phyloP scores from a whole-genome alignment of 176 grass and related monocot species.

The Aegilops bicornis region DNA sequence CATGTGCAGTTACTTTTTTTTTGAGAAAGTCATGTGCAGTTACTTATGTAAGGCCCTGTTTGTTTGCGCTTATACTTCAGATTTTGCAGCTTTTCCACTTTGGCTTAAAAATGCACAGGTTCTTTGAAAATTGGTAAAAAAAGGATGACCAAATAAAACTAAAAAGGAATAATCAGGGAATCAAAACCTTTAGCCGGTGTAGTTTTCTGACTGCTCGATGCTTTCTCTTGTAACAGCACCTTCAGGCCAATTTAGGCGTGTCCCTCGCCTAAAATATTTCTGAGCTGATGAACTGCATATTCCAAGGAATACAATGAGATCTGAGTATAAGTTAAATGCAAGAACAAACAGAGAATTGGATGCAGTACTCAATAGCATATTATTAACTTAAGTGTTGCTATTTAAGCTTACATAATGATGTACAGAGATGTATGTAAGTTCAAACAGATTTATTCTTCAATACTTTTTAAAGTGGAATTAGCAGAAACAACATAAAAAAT shows the following conservation, averaged over 20 bases:
- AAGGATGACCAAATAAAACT: background rate
- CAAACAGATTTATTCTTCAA: background rate
- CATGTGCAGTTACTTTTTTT: background rate
- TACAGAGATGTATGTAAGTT: conserved; percentile 12
- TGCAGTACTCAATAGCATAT: background rate
- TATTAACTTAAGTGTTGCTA: background rate
- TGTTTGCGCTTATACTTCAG: too few species aligned
- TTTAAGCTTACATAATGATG: background rate
- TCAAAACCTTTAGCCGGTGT: conserved; percentile 63
- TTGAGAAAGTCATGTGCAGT: background rate
- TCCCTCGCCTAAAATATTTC: conserved; percentile 86
- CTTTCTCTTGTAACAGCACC: conserved; percentile 88
- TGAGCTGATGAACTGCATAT: conserved; percentile 68
- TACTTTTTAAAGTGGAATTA: background rate
- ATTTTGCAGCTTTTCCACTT: too few species aligned
- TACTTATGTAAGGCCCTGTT: background rate
- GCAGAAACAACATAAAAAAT: background rate
- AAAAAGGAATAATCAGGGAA: background rate
- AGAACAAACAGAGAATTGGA: conserved; percentile 2
- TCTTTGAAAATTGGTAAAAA: background rate
- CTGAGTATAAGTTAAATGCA: background rate
- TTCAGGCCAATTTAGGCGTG: conserved; percentile 90
- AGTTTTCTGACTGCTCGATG: conserved; percentile 81
- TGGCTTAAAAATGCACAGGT: background rate
- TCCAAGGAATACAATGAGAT: conserved; percentile 22